These are phyloP conservation scores for Lactarius tabidus DNA, from an alignment of 768 basidiomycete genomes.

Conservation along the genomic window DNA sequence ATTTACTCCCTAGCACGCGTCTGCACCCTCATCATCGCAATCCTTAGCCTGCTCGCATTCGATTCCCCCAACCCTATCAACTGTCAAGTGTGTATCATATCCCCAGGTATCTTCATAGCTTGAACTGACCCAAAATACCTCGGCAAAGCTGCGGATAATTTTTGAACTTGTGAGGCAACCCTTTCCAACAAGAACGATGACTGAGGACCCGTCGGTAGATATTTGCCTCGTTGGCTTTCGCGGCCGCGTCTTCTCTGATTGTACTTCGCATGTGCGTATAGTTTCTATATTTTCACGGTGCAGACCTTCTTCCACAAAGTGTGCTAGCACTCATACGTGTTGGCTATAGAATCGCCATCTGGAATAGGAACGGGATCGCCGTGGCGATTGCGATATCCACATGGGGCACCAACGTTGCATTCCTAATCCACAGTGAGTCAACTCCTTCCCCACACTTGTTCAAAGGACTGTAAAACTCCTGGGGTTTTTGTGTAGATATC, in stretches of 20 bases:
- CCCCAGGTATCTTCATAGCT: not conserved
- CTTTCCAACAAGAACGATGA: not conserved
- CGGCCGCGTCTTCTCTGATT: conserved; percentile 2
- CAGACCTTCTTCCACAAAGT: not conserved
- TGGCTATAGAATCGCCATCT: conserved; percentile 7
- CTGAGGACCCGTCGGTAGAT: not conserved
- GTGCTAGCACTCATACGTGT: not conserved
- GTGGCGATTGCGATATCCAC: not conserved
- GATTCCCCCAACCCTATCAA: not conserved
- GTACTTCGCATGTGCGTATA: conserved; percentile 13
- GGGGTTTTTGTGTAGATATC: not conserved
- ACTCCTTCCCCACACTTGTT: no score
- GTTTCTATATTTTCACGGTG: not conserved
- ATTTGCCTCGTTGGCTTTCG: not conserved
- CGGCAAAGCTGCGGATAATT: not conserved
- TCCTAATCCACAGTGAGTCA: conserved; percentile 6
- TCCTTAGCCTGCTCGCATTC: not conserved
- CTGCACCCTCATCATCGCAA: not conserved
- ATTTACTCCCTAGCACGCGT: conserved; percentile 16
- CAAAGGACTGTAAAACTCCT: not conserved
- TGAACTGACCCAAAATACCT: not conserved
- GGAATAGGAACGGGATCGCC: not conserved
- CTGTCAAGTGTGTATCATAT: conserved; percentile 8
- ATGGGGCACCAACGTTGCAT: conserved; percentile 5
- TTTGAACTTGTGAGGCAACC: not conserved